Base-by-base conservation (phyloP, 176 grass and related monocot species). In the Zea mays region DNA sequence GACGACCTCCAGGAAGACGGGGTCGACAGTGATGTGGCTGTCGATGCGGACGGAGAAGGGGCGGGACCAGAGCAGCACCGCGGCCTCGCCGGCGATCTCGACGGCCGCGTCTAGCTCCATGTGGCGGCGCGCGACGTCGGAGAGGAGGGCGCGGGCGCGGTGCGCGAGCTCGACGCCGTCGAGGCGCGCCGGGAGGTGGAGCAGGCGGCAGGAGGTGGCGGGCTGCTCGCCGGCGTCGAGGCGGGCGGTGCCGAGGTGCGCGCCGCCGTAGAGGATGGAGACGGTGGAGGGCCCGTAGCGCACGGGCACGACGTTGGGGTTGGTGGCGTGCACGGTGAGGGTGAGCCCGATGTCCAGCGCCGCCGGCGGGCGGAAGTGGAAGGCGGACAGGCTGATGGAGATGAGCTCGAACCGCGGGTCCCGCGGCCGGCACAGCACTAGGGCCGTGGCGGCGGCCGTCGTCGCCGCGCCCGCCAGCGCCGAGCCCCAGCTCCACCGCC, bases 291-390 rank as follows among this genome's bases (percentile, higher is more conserved):
- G 27, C 5, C 74, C 76, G 76, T 97, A 97, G 72, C 79, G 71
- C 4, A 97, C 86, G 57, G 93, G 78, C 68, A 90, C 93, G 1
- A 88, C 84, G 79, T 93, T 97, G 72, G 93, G 93, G 77, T 97
- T 97, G 27, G 85, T 88, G 50, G 91, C 90, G 82, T 90, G 93
- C 69, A 97, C 87, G 44, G 93, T 97, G 37, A 97, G 90, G 41
- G 75, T 93, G 69, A 97, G 87, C 1, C 89, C 93, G 49, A 97
- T 82, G 85, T 93, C 93, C 19, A 97, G 77, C 68, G 79, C 62
- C 73, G 82, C 57, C 38, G 90, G 87, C 6, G 86, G 68, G 49
- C 84, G 86, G 90, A 93, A 86, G 67, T 90, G 87, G 80, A 97
- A 97, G 51, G 80, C 72, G 61, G 93, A 97, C 16, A 97, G 69